Conservation (phyloP, 1,284 basidiomycete species). For the Xanthoconium separans region DNA sequence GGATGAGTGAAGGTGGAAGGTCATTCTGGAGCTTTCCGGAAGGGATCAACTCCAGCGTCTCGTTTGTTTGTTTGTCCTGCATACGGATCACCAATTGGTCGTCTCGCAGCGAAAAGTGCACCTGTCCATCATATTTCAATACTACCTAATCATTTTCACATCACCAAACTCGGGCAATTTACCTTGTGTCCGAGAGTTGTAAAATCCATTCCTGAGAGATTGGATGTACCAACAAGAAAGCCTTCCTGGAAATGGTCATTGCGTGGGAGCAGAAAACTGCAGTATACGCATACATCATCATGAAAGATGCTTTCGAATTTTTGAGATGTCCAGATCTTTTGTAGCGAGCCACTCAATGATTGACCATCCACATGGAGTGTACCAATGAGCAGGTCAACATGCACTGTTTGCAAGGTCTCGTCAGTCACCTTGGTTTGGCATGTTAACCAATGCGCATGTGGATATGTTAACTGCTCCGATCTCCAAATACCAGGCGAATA, state of each 20-base stretch:
- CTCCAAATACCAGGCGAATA: neutral
- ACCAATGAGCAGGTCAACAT: constrained; percentile 5
- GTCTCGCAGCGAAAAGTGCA: constrained; percentile 27
- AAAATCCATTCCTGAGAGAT: constrained; percentile 38
- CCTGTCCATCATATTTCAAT: constrained; percentile 11
- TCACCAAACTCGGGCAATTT: accelerated
- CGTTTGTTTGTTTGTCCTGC: neutral
- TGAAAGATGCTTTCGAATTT: constrained; percentile 33
- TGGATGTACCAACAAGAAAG: constrained; percentile 36
- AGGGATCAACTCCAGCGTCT: constrained; percentile 37
- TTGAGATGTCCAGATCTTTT: constrained; percentile 26
- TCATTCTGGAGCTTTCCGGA: constrained; percentile 34
- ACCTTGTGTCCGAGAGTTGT: constrained; percentile 28
- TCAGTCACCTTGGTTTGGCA: neutral
- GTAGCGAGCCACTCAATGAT: constrained; percentile 32
- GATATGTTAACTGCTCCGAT: neutral
- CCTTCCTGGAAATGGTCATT: constrained; percentile 26
- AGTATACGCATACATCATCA: constrained; percentile 18
- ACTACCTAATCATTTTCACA: no score
- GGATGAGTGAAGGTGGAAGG: constrained; percentile 36
- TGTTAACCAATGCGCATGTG: neutral
- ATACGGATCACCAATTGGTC: constrained; percentile 27
- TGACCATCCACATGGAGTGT: constrained; percentile 29
- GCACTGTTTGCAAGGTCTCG: neutral
- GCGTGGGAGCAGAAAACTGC: no score